Evolutionary conservation across 164 flowering plant species (phyloP), one percentile per base, ranked within the genome.

Genomic region (Sedum album): DNA sequence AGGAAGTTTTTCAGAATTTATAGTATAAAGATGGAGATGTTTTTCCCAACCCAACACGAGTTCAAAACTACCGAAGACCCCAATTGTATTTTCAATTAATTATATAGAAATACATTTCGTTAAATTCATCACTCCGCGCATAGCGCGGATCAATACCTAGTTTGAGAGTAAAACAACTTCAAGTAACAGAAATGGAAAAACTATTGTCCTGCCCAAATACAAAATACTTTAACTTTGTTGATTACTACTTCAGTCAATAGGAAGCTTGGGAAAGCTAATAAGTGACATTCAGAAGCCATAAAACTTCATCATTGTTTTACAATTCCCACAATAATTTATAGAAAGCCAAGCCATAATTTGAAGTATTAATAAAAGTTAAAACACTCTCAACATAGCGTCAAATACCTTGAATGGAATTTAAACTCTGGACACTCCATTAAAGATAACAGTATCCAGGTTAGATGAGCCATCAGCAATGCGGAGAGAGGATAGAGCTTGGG

Each of bases 401-500:
- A 53, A 21, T 53, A 21, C 28, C 36, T 65, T 42, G 42, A 33
- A 31, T 72, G 68, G 9, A 42, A 65, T 70, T 72, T 68, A 80
- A 71, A 78, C 77, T 76, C 83, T 66, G 13, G 82, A 66, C 80
- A 85, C 78, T 65, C 82, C 81, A 71, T 85, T 77, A 65, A 84
- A 68, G 69, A 85, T 73, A 39, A 81, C 72, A 6, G 82, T 68
- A 64, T 82, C 87, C 6, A 74, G 80, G 31, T 72, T 77, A 8
- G 48, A 44, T 0, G 78, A 80, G 72, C 91, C 90, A 66, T 89
- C 96, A 1, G 84, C 85, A 42, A 94, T 94, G 65, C 77, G 86
- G 66, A 94, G 97, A 1, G 99, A 81, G 28, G 96, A 85, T 70
- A 89, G 86, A 73, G 95, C 94, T 70, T 89, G 94, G 36, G 97